Base-by-base conservation (phyloP, 2,329 filamentous ascomycete genomes). In the Calonectria ilicicola region DNA sequence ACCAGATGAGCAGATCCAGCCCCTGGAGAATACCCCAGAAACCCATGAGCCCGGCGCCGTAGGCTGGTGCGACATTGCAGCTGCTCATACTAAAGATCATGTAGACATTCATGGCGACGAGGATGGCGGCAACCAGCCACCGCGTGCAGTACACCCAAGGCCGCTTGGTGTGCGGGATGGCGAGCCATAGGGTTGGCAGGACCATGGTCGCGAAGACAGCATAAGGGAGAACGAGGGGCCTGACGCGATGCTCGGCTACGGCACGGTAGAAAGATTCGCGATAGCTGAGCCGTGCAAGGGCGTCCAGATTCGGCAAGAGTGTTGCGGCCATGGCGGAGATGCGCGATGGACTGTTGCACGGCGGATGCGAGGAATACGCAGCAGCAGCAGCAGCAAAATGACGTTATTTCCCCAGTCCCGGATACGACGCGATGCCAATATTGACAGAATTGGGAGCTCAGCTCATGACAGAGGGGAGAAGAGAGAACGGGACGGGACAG, bases 161-260 rank as follows among this genome's bases (percentile, higher is more conserved):
- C 10, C 86, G 83, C 2, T 83, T 81, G 38, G 81, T 83, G 76
- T 92, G 90, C 1, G 90, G 89, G 72, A 92, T 84, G 62, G 87
- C 82, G 17, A 93, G 85, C 80, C 91, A 93, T 4, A 90, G 74
- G 1, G 87, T 80, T 0, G 89, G 88, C 2, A 93, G 67, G 49
- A 90, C 60, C 53, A 88, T 83, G 32, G 85, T 78, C 4, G 86
- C 87, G 26, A 90, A 71, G 8, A 91, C 70, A 68, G 85, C 83
- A 70, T 89, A 87, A 0, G 90, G 90, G 9, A 92, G 46, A 21
- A 92, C 77, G 21, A 92, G 83, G 2, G 89, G 69, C 90, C 49
- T 82, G 83, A 38, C 84, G 79, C 8, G 75, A 80, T 53, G 87
- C 87, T 85, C 81, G 63, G 82, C 80, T 40, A 84, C 74, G 51